Base-by-base conservation (phyloP, 495 filamentous ascomycete species). In the Aspergillus homomorphus region DNA sequence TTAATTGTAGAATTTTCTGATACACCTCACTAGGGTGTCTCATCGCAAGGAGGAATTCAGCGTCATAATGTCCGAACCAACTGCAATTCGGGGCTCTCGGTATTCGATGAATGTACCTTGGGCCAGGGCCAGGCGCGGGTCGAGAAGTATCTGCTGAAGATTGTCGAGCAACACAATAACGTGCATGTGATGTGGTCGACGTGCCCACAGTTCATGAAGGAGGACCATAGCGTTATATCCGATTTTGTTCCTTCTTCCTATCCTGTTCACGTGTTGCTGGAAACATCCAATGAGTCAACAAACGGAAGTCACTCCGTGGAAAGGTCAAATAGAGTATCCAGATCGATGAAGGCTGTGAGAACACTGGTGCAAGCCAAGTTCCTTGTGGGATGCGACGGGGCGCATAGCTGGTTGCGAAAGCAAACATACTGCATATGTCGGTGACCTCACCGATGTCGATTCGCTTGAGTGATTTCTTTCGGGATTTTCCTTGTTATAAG, bases 321-420 rank as follows among this genome's bases (percentile, higher is more conserved):
- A 48, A 10, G 24, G 45, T 19, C 24, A 48, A 1, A 22, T 44
- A 14, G 6, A 22, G 45, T 14, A 48, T 22, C 33, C 28, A 0
- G 30, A 21, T 15, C 21, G 16, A 43, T 22, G 18, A 16, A 23
- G 4, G n/a, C 1, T 3, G 9, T 79, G 8, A 59, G 23, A 44
- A 14, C 3, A 21, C n/a, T 21, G 6, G 19, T 59, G 3, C 42
- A 14, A 9, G 75, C 83, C 1, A 84, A 83, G 61, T 88, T 87
- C 62, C 62, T 87, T 56, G 71, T 87, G 10, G 84, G 84, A 1
- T 82, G 78, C 54, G 85, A 88, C 64, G 84, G 84, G 0, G 83
- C 83, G 1, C 81, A 81, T 53, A 78, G 75, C 45, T 87, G 84
- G 85, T 76, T 79, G 5, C 69, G 85, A 41, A 70, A 72, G 58